phyloP scores from a whole-genome alignment of 2,329 filamentous ascomycete species.

The Claviceps sp. region DNA sequence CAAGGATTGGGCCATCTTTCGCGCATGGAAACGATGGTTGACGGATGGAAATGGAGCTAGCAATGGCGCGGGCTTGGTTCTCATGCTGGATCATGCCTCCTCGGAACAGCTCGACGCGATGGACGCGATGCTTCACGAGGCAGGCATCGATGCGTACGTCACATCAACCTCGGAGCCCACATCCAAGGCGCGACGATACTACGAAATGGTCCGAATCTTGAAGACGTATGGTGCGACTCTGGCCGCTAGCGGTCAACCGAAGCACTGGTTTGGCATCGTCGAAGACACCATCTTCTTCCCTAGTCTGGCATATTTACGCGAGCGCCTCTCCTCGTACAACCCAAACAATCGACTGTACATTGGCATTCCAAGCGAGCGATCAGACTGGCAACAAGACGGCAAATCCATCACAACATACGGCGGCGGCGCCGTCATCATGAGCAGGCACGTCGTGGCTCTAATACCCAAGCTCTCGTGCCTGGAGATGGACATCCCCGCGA shows the following conservation, averaged over 20 bases:
- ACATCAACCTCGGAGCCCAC: slow-evolving; percentile 17
- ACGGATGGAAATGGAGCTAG: slow-evolving; percentile 25
- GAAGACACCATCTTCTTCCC: slow-evolving; percentile 36
- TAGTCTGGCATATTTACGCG: slow-evolving; percentile 24
- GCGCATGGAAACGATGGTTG: slow-evolving; percentile 32
- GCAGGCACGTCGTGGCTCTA: slow-evolving; percentile 18
- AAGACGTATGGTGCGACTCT: slow-evolving; percentile 20
- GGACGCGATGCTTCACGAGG: slow-evolving; percentile 16
- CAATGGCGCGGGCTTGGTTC: slow-evolving; percentile 30
- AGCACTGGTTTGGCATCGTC: slow-evolving; percentile 29
- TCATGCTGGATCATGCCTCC: slow-evolving; percentile 27
- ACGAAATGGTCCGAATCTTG: slow-evolving; percentile 24
- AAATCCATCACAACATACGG: slow-evolving; percentile 26
- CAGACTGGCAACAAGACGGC: slow-evolving; percentile 28
- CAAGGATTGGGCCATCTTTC: slow-evolving; percentile 24
- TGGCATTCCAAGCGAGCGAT: slow-evolving; percentile 28
- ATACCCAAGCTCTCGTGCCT: slow-evolving; percentile 26
- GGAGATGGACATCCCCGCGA: slow-evolving; percentile 8
- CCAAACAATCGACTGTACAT: slow-evolving; percentile 23
- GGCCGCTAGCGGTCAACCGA: slow-evolving; percentile 21
- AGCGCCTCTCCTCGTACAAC: slow-evolving; percentile 23
- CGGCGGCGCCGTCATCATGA: slow-evolving; percentile 31
- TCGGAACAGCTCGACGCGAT: slow-evolving; percentile 19
- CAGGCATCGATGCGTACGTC: slow-evolving; percentile 27
- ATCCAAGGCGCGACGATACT: slow-evolving; percentile 22